Evolutionary conservation across 257 asterid genomes (phyloP).

Genomic region (Orobanche coerulescens): DNA sequence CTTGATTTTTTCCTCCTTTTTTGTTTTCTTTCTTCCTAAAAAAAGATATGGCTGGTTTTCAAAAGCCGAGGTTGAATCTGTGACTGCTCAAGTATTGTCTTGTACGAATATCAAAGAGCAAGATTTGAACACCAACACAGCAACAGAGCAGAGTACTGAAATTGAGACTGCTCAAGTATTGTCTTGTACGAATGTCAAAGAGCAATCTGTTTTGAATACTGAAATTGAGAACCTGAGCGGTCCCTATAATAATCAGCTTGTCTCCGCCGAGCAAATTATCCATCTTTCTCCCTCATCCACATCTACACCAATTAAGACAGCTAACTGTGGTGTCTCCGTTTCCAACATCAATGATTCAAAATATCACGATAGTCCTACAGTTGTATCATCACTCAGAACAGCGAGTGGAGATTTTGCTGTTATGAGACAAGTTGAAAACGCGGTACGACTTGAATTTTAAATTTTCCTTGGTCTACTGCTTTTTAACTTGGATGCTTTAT

Average conservation of each 20-base stretch:
- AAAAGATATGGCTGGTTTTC: conserved; percentile 99
- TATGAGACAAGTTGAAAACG: conserved; percentile 37
- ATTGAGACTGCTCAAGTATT: conserved; percentile 37
- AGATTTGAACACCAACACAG: conserved; percentile 20
- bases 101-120: conserved; percentile 27
- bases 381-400: conserved; percentile 22
- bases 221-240: conserved; percentile 27
- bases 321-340: conserved; percentile 27
- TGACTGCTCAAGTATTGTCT: conserved; percentile 38
- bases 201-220: conserved; percentile 26
- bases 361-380: conserved; percentile 26
- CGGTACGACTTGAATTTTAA: conserved; percentile 33
- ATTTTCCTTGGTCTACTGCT: conserved; percentile 12
- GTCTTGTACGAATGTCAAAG: conserved; percentile 29
- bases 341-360: conserved; percentile 24
- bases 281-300: conserved; percentile 28
- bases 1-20: neutral
- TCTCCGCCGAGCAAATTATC: conserved; percentile 26
- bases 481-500: conserved; percentile 1
- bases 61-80: conserved; percentile 44
- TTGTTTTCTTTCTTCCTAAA: neutral
- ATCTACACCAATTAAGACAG: conserved; percentile 23
- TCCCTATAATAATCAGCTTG: conserved; percentile 23
- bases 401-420: conserved; percentile 30
- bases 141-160: conserved; percentile 35